Conservation (phyloP, 331 rosid genomes). For the Acacia pycnantha region DNA sequence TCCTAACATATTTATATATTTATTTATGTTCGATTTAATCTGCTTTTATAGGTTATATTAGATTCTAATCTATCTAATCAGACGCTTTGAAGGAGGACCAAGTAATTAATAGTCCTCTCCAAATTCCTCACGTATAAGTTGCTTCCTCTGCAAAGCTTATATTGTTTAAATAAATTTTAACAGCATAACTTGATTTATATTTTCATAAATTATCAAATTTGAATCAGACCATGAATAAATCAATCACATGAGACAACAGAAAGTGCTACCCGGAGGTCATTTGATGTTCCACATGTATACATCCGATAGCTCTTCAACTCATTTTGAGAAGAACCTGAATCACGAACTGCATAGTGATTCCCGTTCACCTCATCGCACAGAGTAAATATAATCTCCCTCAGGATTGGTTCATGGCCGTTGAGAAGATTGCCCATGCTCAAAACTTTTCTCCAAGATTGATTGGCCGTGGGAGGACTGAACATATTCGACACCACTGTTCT, state of each 20-base stretch:
- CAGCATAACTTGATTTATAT: not conserved
- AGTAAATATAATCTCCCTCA: conserved; percentile 80
- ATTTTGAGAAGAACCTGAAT: conserved; percentile 42
- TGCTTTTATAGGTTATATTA: not conserved
- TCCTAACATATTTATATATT: not conserved
- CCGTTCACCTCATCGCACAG: conserved; percentile 59
- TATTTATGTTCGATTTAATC: not conserved
- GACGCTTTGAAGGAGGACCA: conserved; percentile 7
- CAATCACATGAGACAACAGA: conserved; percentile 91
- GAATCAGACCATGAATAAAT: conserved; percentile 10
- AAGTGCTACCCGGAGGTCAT: conserved; percentile 85
- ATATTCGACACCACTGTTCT: conserved; percentile 72
- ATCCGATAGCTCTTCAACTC: conserved; percentile 83
- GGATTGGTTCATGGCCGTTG: conserved; percentile 85
- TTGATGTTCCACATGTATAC: conserved; percentile 86
- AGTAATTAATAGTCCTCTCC: not conserved
- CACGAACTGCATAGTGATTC: conserved; percentile 74
- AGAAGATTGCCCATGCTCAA: conserved; percentile 97
- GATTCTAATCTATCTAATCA: not conserved
- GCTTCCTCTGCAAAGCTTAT: not conserved
- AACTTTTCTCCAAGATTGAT: conserved; percentile 94
- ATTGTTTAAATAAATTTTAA: too few species aligned
- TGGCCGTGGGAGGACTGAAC: conserved; percentile 83
- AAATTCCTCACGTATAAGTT: not conserved
- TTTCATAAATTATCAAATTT: not conserved